phyloP scores from a whole-genome alignment of 2,329 filamentous ascomycete genomes.

The Pleurostoma richardsiae region DNA sequence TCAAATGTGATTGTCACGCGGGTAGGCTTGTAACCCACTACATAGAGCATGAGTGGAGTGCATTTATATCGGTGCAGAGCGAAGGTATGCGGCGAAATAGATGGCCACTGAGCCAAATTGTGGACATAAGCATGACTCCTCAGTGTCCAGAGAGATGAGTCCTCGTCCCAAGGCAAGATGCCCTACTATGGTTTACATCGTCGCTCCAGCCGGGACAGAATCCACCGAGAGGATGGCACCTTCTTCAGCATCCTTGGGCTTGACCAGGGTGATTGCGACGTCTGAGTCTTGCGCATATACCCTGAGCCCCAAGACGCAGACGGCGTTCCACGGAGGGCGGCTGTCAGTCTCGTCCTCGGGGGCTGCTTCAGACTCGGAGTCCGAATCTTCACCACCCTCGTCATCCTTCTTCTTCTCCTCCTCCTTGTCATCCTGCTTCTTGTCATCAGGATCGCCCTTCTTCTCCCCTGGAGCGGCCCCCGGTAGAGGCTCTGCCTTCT shows the following conservation, averaged over 20 bases:
- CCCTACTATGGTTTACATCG: slow-evolving; percentile 11
- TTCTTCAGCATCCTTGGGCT: slow-evolving; percentile 23
- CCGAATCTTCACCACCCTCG: neutral
- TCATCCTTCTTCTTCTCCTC: slow-evolving; percentile 1
- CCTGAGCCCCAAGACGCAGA: slow-evolving; percentile 31
- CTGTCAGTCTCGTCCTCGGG: slow-evolving; percentile 10
- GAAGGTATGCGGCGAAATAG: no score
- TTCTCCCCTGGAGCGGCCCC: slow-evolving; percentile 3
- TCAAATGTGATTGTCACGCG: no score
- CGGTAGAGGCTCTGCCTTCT: slow-evolving; percentile 5
- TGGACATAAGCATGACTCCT: no score
- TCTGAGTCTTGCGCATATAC: slow-evolving; percentile 30
- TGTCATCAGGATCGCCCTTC: slow-evolving; percentile 14
- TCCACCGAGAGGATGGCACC: slow-evolving; percentile 18
- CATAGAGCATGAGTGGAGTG: no score
- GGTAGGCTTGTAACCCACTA: no score
- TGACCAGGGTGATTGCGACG: slow-evolving; percentile 26
- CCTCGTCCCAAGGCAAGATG: no score
- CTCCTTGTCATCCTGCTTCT: slow-evolving; percentile 5
- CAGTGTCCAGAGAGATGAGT: no score
- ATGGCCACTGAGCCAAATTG: no score
- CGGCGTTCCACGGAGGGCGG: slow-evolving; percentile 31
- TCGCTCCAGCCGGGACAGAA: slow-evolving; percentile 21
- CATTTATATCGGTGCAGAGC: no score
- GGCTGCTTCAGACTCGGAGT: slow-evolving; percentile 7